Conservation (phyloP, 73 alveolate species). For the Stentor roeselii region DNA sequence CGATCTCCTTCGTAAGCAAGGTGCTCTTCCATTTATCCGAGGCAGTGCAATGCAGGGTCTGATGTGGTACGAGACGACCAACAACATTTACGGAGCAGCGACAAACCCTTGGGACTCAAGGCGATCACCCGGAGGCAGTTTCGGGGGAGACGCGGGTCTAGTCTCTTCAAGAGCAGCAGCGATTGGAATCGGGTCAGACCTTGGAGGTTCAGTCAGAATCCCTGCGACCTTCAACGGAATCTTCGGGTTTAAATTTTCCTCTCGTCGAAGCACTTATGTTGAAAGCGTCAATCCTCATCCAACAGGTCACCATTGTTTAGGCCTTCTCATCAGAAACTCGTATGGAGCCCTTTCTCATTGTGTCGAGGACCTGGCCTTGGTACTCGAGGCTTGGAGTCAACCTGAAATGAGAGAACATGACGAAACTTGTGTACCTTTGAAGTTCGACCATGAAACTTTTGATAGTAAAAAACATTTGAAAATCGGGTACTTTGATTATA, state of each 20-base stretch:
- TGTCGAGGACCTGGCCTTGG: slow-evolving; percentile 50
- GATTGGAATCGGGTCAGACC: slow-evolving; percentile 66
- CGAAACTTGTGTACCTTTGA: neutral
- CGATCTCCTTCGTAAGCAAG: slow-evolving; percentile 40
- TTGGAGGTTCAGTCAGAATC: slow-evolving; percentile 73
- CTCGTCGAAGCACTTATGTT: slow-evolving; percentile 41
- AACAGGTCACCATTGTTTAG: neutral
- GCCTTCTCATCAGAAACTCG: slow-evolving; percentile 19
- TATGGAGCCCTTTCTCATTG: slow-evolving; percentile 63
- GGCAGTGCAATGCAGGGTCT: slow-evolving; percentile 59
- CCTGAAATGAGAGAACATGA: neutral
- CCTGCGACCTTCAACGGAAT: slow-evolving; percentile 70
- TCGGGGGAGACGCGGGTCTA: slow-evolving; percentile 81
- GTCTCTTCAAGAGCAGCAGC: slow-evolving; percentile 63
- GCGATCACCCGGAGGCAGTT: slow-evolving; percentile 79
- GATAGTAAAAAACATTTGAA: neutral
- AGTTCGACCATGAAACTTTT: neutral
- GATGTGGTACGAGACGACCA: slow-evolving; percentile 58
- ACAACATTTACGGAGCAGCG: slow-evolving; percentile 65
- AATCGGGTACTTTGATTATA: neutral
- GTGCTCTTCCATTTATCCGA: slow-evolving; percentile 71
- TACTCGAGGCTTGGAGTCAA: neutral
- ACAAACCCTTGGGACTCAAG: slow-evolving; percentile 52
- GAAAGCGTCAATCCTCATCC: slow-evolving; percentile 40
- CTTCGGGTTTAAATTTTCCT: slow-evolving; percentile 54